Conservation (phyloP, 306 rosid species). For the Rosa chinensis region DNA sequence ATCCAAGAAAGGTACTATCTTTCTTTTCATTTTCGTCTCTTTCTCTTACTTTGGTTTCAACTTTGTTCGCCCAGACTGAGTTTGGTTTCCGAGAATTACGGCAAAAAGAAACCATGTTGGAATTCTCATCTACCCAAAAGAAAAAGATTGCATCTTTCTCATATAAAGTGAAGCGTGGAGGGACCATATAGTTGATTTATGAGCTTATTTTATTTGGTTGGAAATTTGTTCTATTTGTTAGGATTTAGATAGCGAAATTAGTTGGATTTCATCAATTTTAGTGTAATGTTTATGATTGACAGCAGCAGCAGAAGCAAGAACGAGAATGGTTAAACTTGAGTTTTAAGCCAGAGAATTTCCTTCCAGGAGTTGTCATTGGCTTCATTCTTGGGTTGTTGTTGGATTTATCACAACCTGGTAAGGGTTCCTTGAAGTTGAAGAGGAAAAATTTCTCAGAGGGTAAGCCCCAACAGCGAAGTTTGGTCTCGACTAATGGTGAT, state of each 20-base stretch:
- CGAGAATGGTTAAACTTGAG: slow-evolving; percentile 61
- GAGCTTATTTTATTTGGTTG: background rate
- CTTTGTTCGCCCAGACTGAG: background rate
- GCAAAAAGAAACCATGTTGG: background rate
- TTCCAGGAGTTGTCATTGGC: slow-evolving; percentile 91
- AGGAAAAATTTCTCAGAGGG: slow-evolving; percentile 38
- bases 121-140: slow-evolving; percentile 5
- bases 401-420: slow-evolving; percentile 61
- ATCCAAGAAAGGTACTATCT: slow-evolving; percentile 42
- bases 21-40: background rate
- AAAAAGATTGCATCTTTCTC: background rate
- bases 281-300: slow-evolving; percentile 7
- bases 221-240: background rate
- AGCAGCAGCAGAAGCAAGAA: slow-evolving; percentile 49
- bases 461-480: slow-evolving; percentile 43
- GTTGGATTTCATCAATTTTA: background rate
- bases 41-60: background rate
- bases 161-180: slow-evolving; percentile 9
- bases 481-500: slow-evolving; percentile 48
- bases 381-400: slow-evolving; percentile 71
- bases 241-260: background rate
- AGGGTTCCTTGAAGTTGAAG: slow-evolving; percentile 27
- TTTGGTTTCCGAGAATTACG: background rate
- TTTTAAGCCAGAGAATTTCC: slow-evolving; percentile 81
- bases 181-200: background rate